These are phyloP conservation scores for Dactylellina sp. DNA, from an alignment of 2,329 filamentous ascomycete species.

Conservation along the genomic window DNA sequence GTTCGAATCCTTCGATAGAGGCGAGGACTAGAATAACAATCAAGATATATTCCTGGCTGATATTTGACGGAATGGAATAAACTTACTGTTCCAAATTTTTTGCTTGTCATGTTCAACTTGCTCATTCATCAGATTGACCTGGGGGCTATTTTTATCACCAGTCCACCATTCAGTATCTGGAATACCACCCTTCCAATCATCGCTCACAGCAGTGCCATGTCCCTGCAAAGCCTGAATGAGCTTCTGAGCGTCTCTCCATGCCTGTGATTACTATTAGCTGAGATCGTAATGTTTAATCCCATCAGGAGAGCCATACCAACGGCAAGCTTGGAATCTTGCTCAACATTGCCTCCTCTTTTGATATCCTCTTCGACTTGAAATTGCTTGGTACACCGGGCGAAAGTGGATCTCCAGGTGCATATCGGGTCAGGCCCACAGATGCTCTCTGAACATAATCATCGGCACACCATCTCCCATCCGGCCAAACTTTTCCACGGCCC, in stretches of 20 bases:
- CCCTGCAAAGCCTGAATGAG: conserved; percentile 81
- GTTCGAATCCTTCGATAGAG: conserved; percentile 84
- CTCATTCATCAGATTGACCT: conserved; percentile 83
- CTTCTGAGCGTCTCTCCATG: conserved; percentile 87
- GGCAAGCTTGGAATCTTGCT: conserved; percentile 89
- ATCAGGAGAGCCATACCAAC: conserved; percentile 66
- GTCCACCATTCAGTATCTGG: conserved; percentile 88
- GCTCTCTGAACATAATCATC: conserved; percentile 84
- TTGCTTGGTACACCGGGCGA: conserved; percentile 87
- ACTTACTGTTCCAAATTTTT: conserved; percentile 80
- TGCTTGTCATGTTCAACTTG: conserved; percentile 86
- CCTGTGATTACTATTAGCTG: conserved; percentile 39
- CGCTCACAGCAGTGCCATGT: conserved; percentile 75
- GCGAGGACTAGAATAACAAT: conserved; percentile 73
- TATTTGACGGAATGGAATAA: conserved; percentile 1
- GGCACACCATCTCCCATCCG: conserved; percentile 82
- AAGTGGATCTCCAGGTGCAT: conserved; percentile 89
- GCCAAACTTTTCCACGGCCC: conserved; percentile 76
- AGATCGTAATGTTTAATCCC: neutral
- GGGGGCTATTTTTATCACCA: conserved; percentile 75
- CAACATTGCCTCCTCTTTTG: conserved; percentile 76
- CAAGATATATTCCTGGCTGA: neutral
- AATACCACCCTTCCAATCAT: conserved; percentile 81
- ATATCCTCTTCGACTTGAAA: conserved; percentile 73
- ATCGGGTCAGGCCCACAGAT: conserved; percentile 81